Percentiles rank a stretch among this genome's conserved stretches.
Conservation (phyloP, 768 basidiomycete genomes). For the Paxillus rubicundulus region DNA sequence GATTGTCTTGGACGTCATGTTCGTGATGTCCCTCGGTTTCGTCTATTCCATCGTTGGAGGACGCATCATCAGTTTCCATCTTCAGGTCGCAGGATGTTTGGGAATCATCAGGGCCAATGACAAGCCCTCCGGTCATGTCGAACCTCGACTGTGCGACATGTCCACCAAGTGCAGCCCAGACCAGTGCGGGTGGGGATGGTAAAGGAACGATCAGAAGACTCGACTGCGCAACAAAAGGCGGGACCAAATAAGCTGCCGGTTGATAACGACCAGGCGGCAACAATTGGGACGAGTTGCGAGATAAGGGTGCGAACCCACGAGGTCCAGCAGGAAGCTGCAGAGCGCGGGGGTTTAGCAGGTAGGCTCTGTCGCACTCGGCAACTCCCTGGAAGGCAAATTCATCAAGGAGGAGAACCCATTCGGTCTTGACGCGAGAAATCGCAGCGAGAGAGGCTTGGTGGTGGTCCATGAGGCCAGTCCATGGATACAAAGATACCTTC, state of each 20-base stretch:
- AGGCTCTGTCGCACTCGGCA: constrained; percentile 29
- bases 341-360: constrained; percentile 43
- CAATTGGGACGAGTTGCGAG: constrained; percentile 31
- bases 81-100: neutral
- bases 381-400: constrained; percentile 40
- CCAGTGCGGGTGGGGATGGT: constrained; percentile 13
- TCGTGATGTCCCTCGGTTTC: neutral
- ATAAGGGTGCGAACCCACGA: constrained; percentile 28
- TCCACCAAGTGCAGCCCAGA: constrained; percentile 24
- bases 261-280: constrained; percentile 30
- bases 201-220: constrained; percentile 23
- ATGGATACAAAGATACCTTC: constrained; percentile 42
- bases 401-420: constrained; percentile 54
- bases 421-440: constrained; percentile 40
- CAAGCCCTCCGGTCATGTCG: constrained; percentile 39
- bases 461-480: constrained; percentile 21
- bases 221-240: constrained; percentile 55
- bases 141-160: constrained; percentile 29
- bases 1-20: neutral
- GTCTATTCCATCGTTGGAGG: neutral
- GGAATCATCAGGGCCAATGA: constrained; percentile 20
- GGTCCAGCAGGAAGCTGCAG: constrained; percentile 42
- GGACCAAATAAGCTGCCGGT: constrained; percentile 51
- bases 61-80: neutral
- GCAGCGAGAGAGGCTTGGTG: constrained; percentile 33